Evolutionary conservation across 495 filamentous ascomycete species (phyloP), one percentile per base, ranked within the genome.

Genomic region (Xylaria sp.): DNA sequence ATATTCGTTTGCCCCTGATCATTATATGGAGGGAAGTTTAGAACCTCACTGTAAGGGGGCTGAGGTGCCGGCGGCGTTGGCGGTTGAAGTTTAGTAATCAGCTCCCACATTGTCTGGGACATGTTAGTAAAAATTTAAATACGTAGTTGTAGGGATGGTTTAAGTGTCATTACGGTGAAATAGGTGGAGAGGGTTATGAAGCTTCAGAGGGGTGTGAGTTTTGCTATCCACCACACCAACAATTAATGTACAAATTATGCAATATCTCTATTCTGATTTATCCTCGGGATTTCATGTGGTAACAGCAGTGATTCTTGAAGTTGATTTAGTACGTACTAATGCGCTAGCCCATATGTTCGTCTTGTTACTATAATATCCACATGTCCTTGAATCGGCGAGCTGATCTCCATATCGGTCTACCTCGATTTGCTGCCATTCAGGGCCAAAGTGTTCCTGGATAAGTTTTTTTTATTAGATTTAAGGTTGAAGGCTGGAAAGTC

Each of bases 321-420:
- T 62, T 46, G 15, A 17, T 17, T 31, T 33, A 7, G 2, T 55
- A 67, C 71, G 41, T 50, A 77, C 76, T 31, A 67, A 3, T 64
- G 71, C 76, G 59, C 74, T 72, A 0, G 48, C 48, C 73, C 73
- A 77, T 4, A 77, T 57, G 35, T 77, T 77, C 5, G 68, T 75
- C 24, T 69, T 66, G 4, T 74, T 46, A 17, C 72, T 74, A 26
- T 68, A 77, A 24, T 48, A 61, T 15, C 72, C 76, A 40, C 57
- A 65, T 11, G 53, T 37, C 6, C 0, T 37, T 19, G 71, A 72
- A 11, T 67, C n/a, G 2, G 69, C 68, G 1, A 73, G 6, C 5
- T 71, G 26, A 53, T 21, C 14, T 26, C 72, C 65, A 21, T 70
- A 9, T 17, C 0, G 0, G 3, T 57, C 31, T 4, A 2, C 15